Evolutionary conservation across 2,329 filamentous ascomycete genomes (phyloP).

Genomic region (Leptodontidium sp.): DNA sequence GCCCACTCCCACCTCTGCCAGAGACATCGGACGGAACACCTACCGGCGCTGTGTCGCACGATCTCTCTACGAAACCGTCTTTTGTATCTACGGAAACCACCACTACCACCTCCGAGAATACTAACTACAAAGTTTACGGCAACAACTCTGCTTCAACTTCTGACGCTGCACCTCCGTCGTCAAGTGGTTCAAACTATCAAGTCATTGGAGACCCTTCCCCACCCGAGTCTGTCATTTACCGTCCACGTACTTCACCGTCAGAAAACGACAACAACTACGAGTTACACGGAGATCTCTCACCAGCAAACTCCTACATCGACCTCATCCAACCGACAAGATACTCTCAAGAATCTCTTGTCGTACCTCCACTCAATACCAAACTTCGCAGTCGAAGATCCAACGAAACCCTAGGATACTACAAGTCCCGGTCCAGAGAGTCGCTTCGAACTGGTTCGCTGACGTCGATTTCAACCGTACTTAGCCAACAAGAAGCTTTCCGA

Average conservation of each 20-base stretch:
- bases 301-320: slow-evolving; percentile 50
- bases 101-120: slow-evolving; percentile 45
- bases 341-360: slow-evolving; percentile 68
- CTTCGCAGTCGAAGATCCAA: slow-evolving; percentile 56
- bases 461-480: slow-evolving; percentile 62
- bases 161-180: slow-evolving; percentile 36
- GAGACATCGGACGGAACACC: slow-evolving; percentile 38
- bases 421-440: slow-evolving; percentile 60
- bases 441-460: slow-evolving; percentile 62
- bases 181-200: slow-evolving; percentile 56
- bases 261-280: slow-evolving; percentile 58
- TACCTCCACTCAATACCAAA: slow-evolving; percentile 58
- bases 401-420: slow-evolving; percentile 59
- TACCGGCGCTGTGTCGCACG: slow-evolving; percentile 35
- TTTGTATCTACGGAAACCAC: slow-evolving; percentile 44
- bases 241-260: slow-evolving; percentile 40
- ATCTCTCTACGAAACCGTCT: slow-evolving; percentile 46
- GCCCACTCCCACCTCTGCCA: slow-evolving; percentile 41
- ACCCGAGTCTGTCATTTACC: slow-evolving; percentile 42
- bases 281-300: slow-evolving; percentile 56
- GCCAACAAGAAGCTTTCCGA: slow-evolving; percentile 43
- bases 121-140: slow-evolving; percentile 47
- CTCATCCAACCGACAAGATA: slow-evolving; percentile 51
- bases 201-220: slow-evolving; percentile 61
- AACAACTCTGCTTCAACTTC: slow-evolving; percentile 35